Base-by-base conservation (phyloP, 2,329 filamentous ascomycete genomes). In the Phyllosticta paracitricarpa region DNA sequence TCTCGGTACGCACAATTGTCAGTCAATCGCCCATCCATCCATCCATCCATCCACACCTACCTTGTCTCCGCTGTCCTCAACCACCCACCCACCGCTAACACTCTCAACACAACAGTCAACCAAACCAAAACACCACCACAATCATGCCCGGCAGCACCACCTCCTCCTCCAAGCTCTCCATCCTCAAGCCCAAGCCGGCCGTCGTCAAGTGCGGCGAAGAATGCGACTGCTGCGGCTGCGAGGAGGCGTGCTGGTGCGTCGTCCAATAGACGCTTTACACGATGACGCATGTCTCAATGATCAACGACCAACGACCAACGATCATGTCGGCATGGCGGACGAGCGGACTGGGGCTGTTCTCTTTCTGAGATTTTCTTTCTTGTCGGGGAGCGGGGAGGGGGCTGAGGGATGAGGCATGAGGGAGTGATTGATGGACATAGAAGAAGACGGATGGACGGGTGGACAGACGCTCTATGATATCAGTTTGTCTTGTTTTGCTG, bases 221-320 rank as follows among this genome's bases (percentile, higher is more conserved):
- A 28, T 74, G 72, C 65, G 72, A 72, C 22, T 74, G 72, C 70
- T 74, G 72, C 64, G 72, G 72, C 57, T 73, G 70, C 63, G 71
- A 70, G 17, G 72, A 74, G 63, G 72, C 70, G 22, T 74, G 72
- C 66, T 71, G 66, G 66, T 73, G 71, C 60, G 66, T 68, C 26
- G 70, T 72, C 64, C 40, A 48, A 48, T 48, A 48, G 14, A 17
- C 40, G 17, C 4, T 17, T 3, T n/a, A n/a, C 19, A 22, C 19
- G 19, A 22, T 2, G 19, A 22, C 19, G 19, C 19, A 2, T 30
- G 4, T 30, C 6, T 0, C 28, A 6, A 28, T 28, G 6, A 4
- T 2, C 28, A 30, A 30, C 28, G 28, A 30, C 3, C 6, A 30
- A 30, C 19, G 19, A 22, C 3, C 6, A 30, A 30, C 19, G 19